phyloP scores from a whole-genome alignment of 768 basidiomycete species.

The Termitomyces sp. region DNA sequence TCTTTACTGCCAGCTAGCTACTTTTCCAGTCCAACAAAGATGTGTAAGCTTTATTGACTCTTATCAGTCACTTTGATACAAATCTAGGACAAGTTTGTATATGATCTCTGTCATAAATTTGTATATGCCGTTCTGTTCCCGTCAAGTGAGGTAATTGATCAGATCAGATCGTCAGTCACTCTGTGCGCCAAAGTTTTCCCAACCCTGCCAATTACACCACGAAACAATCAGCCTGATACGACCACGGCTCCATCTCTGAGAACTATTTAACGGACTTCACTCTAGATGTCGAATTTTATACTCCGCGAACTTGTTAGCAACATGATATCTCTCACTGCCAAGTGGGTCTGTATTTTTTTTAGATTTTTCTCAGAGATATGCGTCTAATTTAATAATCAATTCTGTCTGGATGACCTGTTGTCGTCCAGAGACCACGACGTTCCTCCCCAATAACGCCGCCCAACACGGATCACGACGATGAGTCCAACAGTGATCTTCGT shows the following conservation, averaged over 20 bases:
- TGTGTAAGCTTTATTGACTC: neutral
- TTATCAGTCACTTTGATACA: neutral
- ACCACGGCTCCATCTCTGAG: too few relatives aligned
- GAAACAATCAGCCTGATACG: neutral
- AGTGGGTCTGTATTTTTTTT: neutral
- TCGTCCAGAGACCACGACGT: conserved; percentile 23
- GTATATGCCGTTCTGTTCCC: neutral
- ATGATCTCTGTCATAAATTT: neutral
- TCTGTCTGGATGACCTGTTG: neutral
- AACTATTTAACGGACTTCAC: too few relatives aligned
- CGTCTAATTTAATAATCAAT: neutral
- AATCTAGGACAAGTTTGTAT: neutral
- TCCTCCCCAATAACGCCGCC: conserved; percentile 48
- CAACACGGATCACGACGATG: conserved; percentile 44
- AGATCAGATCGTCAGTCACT: conserved; percentile 7
- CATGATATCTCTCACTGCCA: neutral
- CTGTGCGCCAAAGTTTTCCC: neutral
- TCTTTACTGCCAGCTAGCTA: neutral
- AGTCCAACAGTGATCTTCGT: conserved; percentile 46
- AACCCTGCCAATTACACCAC: neutral
- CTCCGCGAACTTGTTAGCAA: conserved; percentile 7
- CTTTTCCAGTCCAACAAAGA: neutral
- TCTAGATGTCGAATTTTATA: neutral
- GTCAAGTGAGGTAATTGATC: conserved; percentile 1
- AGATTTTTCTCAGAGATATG: neutral